A percentile compares a stretch with the other conserved stretches of the same genome.
phyloP scores from a whole-genome alignment of 202 grass and related monocot genomes.

The Setaria viridis region DNA sequence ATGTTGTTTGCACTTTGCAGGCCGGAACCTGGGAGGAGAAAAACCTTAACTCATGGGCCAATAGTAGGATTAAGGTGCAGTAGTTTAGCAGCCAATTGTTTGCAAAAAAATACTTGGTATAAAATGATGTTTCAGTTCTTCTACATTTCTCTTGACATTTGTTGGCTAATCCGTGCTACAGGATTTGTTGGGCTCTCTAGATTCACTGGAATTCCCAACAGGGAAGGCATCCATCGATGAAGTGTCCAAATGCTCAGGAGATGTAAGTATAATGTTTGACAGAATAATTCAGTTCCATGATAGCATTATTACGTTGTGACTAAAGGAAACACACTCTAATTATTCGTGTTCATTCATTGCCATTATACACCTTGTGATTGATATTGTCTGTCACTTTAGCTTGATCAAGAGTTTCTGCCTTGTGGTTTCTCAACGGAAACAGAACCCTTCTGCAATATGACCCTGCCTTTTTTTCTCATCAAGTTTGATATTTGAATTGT shows the following conservation, averaged over 20 bases:
- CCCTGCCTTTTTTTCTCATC: not conserved
- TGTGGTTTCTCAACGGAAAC: not conserved
- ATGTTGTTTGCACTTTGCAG: constrained; percentile 48
- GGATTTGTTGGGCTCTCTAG: constrained; percentile 80
- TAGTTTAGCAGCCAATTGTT: not conserved
- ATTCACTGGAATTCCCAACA: constrained; percentile 68
- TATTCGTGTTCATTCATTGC: not conserved
- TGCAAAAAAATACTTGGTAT: not conserved
- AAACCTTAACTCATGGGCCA: constrained; percentile 97
- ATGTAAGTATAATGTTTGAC: constrained; percentile 59
- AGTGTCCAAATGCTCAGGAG: constrained; percentile 88
- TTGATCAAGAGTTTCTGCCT: not conserved
- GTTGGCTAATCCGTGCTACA: constrained; percentile 26
- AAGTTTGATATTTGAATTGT: not conserved
- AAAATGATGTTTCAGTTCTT: not conserved
- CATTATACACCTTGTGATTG: not conserved
- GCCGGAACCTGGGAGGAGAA: constrained; percentile 99
- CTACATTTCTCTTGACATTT: constrained; percentile 3
- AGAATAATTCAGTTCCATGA: not conserved
- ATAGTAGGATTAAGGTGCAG: constrained; percentile 81
- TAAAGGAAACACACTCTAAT: not conserved
- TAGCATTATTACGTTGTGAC: not conserved
- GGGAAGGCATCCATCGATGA: constrained; percentile 88
- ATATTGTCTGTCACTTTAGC: not conserved
- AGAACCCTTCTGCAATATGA: not conserved